Base-by-base conservation (phyloP, 2,329 filamentous ascomycete genomes). In the Botrytis paeoniae region DNA sequence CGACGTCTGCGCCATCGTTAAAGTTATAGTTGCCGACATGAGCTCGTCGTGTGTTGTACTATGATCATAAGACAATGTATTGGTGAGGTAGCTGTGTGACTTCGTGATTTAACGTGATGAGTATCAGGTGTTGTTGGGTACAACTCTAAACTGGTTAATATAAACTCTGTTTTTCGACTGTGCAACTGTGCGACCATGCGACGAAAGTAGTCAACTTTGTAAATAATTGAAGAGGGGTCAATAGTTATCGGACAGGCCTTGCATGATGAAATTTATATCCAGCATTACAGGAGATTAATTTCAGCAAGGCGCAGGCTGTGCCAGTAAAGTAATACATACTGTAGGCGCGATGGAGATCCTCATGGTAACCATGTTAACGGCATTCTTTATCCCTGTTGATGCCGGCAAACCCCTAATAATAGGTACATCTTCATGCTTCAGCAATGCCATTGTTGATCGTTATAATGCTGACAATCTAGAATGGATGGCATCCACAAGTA, bases 11-110 rank as follows among this genome's bases (percentile, higher is more conserved):
- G 78, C 70, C 75, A 80, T 77, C 41, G 79, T 78, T 43, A 80
- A 73, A 39, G 79, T 80, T 74, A 81, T 77, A 72, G 79, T 80
- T 43, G 78, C 76, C 62, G 79, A 80, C 79, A 81, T 80, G 59
- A 74, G 72, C 62, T 61, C 57, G 59, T 41, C 66, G 62, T 63
- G 65, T 65, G 72, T 69, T 59, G 65, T 72, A 62, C 41, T 64
- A 62, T 72, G 74, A 60, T 78, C 74, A 77, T 73, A 62, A 66
- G 76, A 76, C 75, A 60, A 59, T 12, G 54, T 72, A 68, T 35
- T 64, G 63, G 10, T 69, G 41, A 29, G 29, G 65, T 16, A 32
- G n/a, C 48, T 57, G 18, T 57, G 65, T 57, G 48, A 68, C 65
- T 57, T 68, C 18, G n/a, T 41, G 48, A 6, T 54, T 66, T 66